phyloP scores from a whole-genome alignment of 345 rosid species.

The Punica granatum region DNA sequence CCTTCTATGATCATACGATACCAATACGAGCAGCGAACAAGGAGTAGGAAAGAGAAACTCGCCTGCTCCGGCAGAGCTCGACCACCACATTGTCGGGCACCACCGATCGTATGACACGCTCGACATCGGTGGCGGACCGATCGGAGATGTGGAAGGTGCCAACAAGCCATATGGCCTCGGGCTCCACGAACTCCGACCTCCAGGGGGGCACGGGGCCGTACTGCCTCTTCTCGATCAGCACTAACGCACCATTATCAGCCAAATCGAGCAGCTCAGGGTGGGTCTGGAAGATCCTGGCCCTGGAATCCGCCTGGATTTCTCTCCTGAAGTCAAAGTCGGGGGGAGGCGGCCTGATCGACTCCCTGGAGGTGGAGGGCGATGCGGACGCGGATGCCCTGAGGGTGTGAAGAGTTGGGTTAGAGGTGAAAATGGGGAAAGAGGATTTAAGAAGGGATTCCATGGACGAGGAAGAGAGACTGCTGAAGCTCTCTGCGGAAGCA shows the following conservation, averaged over 20 bases:
- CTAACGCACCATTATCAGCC: constrained; percentile 51
- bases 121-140: constrained; percentile 54
- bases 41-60: constrained; percentile 19
- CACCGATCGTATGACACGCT: constrained; percentile 56
- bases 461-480: constrained; percentile 10
- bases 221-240: constrained; percentile 49
- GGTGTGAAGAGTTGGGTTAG: constrained; percentile 15
- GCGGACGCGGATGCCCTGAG: constrained; percentile 24
- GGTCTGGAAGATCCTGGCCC: constrained; percentile 37
- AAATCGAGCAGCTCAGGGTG: constrained; percentile 53
- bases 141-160: constrained; percentile 64
- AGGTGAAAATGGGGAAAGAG: constrained; percentile 32
- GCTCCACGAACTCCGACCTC: constrained; percentile 73
- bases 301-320: constrained; percentile 41
- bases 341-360: constrained; percentile 59
- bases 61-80: constrained; percentile 93
- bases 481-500: too few relatives aligned
- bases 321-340: constrained; percentile 66
- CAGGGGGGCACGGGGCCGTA: constrained; percentile 75
- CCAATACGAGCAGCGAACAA: too few relatives aligned
- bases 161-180: constrained; percentile 67
- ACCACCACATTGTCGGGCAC: constrained; percentile 83
- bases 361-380: constrained; percentile 29
- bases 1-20: too few relatives aligned
- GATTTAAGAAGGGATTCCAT: constrained; percentile 47